Conservation (phyloP, 805 yeast genomes). For the Saccharomycopsis guyanensis region DNA sequence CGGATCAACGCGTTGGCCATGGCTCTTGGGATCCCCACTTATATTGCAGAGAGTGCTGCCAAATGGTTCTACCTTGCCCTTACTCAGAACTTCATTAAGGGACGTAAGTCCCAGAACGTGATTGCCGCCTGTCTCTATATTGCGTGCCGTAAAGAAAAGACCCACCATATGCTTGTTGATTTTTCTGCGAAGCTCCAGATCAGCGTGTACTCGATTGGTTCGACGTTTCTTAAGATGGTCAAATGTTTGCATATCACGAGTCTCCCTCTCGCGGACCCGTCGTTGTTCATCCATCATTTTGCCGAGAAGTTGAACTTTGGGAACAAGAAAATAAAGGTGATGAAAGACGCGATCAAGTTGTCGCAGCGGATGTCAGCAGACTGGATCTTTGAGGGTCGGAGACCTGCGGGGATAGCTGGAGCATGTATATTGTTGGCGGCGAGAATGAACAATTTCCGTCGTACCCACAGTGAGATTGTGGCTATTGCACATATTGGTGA, state of each 20-base stretch:
- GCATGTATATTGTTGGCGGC: slow-evolving; percentile 92
- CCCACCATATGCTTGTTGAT: slow-evolving; percentile 94
- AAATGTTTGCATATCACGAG: slow-evolving; percentile 68
- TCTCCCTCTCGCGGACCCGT: slow-evolving; percentile 89
- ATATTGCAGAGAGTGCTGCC: slow-evolving; percentile 76
- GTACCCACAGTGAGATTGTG: slow-evolving; percentile 89
- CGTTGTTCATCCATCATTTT: slow-evolving; percentile 87
- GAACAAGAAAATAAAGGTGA: slow-evolving; percentile 63
- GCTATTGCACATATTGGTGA: slow-evolving; percentile 94
- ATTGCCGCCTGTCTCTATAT: slow-evolving; percentile 91
- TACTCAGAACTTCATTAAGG: slow-evolving; percentile 86
- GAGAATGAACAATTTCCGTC: slow-evolving; percentile 89
- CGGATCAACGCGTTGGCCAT: slow-evolving; percentile 74
- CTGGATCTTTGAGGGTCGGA: slow-evolving; percentile 94
- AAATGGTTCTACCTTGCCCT: slow-evolving; percentile 88
- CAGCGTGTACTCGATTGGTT: slow-evolving; percentile 90
- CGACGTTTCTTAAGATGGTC: slow-evolving; percentile 91
- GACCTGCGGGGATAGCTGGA: slow-evolving; percentile 98
- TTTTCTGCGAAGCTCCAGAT: slow-evolving; percentile 85
- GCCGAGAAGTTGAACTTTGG: slow-evolving; percentile 83
- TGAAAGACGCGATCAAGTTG: slow-evolving; percentile 76
- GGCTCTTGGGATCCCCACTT: slow-evolving; percentile 74
- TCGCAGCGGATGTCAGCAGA: slow-evolving; percentile 90
- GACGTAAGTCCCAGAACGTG: slow-evolving; percentile 93
- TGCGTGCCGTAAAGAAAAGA: slow-evolving; percentile 85